A percentile compares a stretch with the other conserved stretches of the same genome.
phyloP scores from a whole-genome alignment of 805 yeast genomes.

The Novakomyces olei region DNA sequence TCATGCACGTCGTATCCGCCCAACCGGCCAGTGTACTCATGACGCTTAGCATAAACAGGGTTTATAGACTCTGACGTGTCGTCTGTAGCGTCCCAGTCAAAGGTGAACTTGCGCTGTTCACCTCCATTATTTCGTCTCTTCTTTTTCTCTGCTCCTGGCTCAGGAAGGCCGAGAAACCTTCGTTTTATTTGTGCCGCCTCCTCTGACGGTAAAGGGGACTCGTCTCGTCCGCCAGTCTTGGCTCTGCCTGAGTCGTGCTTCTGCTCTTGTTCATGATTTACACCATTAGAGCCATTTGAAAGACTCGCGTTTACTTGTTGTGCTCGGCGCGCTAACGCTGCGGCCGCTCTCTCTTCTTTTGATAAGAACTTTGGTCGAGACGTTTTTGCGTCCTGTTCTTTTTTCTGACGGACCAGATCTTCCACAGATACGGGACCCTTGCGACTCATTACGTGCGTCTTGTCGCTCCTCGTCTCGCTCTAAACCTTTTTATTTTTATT shows the following conservation, averaged over 20 bases:
- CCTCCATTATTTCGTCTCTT: conserved; percentile 9
- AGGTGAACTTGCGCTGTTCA: conserved; percentile 30
- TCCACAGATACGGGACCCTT: conserved; percentile 16
- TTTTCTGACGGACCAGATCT: conserved; percentile 12
- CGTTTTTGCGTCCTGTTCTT: conserved; percentile 8
- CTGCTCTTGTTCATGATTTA: background rate
- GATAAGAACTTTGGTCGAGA: conserved; percentile 24
- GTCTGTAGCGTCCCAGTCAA: conserved; percentile 47
- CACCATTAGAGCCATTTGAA: background rate
- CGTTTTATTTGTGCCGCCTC: conserved; percentile 2
- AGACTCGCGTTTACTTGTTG: background rate
- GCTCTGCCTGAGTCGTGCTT: conserved; percentile 3
- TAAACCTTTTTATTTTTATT: too few species aligned
- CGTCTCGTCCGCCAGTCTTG: conserved; percentile 7
- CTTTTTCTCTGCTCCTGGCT: conserved; percentile 3
- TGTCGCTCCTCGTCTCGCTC: too few species aligned
- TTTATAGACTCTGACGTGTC: conserved; percentile 31
- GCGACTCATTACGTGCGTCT: too few species aligned
- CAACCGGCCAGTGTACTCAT: conserved; percentile 9
- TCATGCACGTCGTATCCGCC: conserved; percentile 8
- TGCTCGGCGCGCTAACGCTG: conserved; percentile 12
- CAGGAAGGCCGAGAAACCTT: background rate
- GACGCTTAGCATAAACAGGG: conserved; percentile 18
- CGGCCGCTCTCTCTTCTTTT: conserved; percentile 22
- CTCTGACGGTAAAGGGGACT: background rate